phyloP scores from a whole-genome alignment of 148 eudicot genomes.

The Tetragonia tetragonoides region DNA sequence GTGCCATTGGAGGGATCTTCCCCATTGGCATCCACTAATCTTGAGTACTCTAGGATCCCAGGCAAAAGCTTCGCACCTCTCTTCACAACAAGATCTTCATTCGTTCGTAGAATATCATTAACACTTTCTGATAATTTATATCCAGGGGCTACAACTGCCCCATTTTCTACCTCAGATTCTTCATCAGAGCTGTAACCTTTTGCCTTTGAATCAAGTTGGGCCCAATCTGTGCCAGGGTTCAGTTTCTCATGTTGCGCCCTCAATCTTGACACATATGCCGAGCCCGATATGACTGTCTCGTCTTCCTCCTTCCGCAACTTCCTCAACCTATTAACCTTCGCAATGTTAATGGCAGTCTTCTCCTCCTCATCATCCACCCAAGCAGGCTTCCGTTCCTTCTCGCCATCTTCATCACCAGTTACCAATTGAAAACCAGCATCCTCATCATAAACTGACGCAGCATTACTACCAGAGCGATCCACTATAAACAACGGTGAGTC shows the following conservation, averaged over 20 bases:
- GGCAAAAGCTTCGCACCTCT: slow-evolving; percentile 61
- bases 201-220: slow-evolving; percentile 46
- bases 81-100: slow-evolving; percentile 75
- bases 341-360: slow-evolving; percentile 53
- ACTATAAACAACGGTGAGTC: slow-evolving; percentile 49
- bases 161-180: slow-evolving; percentile 57
- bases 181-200: slow-evolving; percentile 61
- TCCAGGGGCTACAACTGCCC: slow-evolving; percentile 35
- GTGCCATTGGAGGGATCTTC: slow-evolving; percentile 58
- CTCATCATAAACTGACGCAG: slow-evolving; percentile 43
- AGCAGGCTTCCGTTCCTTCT: slow-evolving; percentile 57
- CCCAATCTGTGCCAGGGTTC: slow-evolving; percentile 88
- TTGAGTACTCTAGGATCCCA: slow-evolving; percentile 69
- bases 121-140: slow-evolving; percentile 33
- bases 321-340: slow-evolving; percentile 74
- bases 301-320: slow-evolving; percentile 85
- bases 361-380: slow-evolving; percentile 93
- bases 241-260: slow-evolving; percentile 81
- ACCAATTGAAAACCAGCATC: slow-evolving; percentile 33
- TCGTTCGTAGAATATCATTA: slow-evolving; percentile 54
- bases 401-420: slow-evolving; percentile 31
- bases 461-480: slow-evolving; percentile 49
- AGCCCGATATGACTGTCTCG: slow-evolving; percentile 70
- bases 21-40: slow-evolving; percentile 67
- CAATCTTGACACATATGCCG: slow-evolving; percentile 66